A percentile compares a stretch with the other conserved stretches of the same genome.
Conservation (phyloP, 2,329 filamentous ascomycete genomes). For the Penicillium capsulatum region DNA sequence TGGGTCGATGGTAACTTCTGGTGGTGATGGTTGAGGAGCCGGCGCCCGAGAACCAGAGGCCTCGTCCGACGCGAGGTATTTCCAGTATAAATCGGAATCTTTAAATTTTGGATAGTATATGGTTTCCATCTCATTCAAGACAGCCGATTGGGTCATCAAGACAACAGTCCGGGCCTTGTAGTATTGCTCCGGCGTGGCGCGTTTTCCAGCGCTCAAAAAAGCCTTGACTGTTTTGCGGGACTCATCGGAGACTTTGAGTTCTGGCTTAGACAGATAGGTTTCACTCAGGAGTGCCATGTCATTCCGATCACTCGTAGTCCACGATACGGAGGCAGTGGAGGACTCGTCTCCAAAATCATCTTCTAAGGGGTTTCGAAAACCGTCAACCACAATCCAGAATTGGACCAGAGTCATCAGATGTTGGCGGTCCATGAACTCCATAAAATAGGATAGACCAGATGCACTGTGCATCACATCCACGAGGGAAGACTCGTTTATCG, state of each 20-base stretch:
- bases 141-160: constrained; percentile 72
- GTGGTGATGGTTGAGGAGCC: constrained; percentile 15
- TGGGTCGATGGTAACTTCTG: constrained; percentile 23
- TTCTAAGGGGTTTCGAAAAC: constrained; percentile 89
- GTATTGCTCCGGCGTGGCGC: constrained; percentile 76
- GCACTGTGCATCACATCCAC: constrained; percentile 85
- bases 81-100: constrained; percentile 90
- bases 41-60: constrained; percentile 27
- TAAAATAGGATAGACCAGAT: constrained; percentile 92
- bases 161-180: constrained; percentile 76
- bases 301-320: constrained; percentile 77
- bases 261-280: constrained; percentile 76
- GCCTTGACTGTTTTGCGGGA: constrained; percentile 66
- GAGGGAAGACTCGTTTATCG: constrained; percentile 69
- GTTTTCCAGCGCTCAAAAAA: constrained; percentile 73
- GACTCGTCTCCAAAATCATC: constrained; percentile 72
- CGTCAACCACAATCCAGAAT: constrained; percentile 97
- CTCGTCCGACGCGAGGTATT: constrained; percentile 88
- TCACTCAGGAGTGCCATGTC: constrained; percentile 91
- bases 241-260: constrained; percentile 70
- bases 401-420: constrained; percentile 84
- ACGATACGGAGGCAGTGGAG: constrained; percentile 60
- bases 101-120: constrained; percentile 82
- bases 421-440: constrained; percentile 98
- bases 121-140: constrained; percentile 78